These are phyloP conservation scores for Ashbya aceris DNA, from an alignment of 1,139 yeast species.

Conservation along the genomic window DNA sequence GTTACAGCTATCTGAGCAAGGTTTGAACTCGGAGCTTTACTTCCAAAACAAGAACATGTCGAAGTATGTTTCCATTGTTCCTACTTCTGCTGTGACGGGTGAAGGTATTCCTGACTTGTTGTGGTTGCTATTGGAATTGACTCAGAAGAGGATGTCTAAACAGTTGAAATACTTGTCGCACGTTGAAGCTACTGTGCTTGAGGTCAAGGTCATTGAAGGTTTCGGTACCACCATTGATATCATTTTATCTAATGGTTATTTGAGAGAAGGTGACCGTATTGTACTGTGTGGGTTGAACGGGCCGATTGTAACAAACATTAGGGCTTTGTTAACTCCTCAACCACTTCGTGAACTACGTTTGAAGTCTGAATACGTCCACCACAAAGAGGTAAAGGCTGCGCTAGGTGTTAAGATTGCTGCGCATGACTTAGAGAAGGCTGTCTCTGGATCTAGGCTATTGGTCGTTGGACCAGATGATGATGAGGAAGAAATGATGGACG, in stretches of 20 bases:
- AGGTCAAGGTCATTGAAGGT: conserved; percentile 98
- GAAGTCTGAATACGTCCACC: conserved; percentile 89
- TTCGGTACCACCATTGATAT: conserved; percentile 98
- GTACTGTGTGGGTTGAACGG: conserved; percentile 98
- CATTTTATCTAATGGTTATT: conserved; percentile 86
- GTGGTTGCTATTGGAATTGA: conserved; percentile 88
- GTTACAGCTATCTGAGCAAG: conserved; percentile 93
- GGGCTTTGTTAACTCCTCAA: conserved; percentile 95
- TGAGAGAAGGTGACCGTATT: conserved; percentile 89
- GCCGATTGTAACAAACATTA: conserved; percentile 93
- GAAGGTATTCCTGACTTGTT: conserved; percentile 99
- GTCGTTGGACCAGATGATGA: conserved; percentile 97
- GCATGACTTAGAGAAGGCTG: conserved; percentile 94
- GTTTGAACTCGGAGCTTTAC: conserved; percentile 93
- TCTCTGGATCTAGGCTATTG: conserved; percentile 93
- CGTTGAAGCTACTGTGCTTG: conserved; percentile 91
- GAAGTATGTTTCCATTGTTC: conserved; percentile 90
- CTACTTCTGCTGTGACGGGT: conserved; percentile 98
- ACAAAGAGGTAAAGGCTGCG: conserved; percentile 97
- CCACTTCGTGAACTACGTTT: conserved; percentile 93
- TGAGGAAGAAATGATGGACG: conserved; percentile 95
- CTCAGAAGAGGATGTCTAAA: conserved; percentile 98
- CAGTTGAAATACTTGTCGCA: conserved; percentile 89
- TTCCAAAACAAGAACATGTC: conserved; percentile 90
- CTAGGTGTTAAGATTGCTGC: conserved; percentile 98